Conservation (phyloP, 352 stramenopile genomes). For the Globisporangium camurandrum region DNA sequence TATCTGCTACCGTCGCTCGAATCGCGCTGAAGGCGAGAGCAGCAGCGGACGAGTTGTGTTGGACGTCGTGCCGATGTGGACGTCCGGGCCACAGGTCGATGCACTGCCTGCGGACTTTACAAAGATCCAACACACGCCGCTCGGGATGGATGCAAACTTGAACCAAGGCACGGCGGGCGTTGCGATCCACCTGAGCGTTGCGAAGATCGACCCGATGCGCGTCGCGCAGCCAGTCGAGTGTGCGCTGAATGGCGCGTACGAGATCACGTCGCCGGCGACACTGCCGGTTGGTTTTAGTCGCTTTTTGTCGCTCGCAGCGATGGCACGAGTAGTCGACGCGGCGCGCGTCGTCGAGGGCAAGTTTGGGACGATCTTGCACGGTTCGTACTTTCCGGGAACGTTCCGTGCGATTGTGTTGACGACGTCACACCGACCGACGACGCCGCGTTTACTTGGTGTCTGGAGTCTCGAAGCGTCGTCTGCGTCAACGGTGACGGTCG, state of each 20-base stretch:
- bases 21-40: slow-evolving; percentile 7
- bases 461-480: slow-evolving; percentile 49
- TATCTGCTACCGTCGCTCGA: slow-evolving; percentile 71
- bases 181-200: slow-evolving; percentile 67
- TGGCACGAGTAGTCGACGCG: slow-evolving; percentile 41
- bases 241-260: slow-evolving; percentile 71
- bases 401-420: slow-evolving; percentile 49
- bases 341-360: slow-evolving; percentile 51
- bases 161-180: slow-evolving; percentile 73
- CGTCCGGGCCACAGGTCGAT: slow-evolving; percentile 51
- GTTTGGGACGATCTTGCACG: slow-evolving; percentile 70
- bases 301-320: slow-evolving; percentile 55
- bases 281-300: slow-evolving; percentile 6
- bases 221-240: slow-evolving; percentile 57
- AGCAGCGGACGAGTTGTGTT: slow-evolving; percentile 49
- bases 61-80: slow-evolving; percentile 74
- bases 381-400: slow-evolving; percentile 42
- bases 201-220: slow-evolving; percentile 44
- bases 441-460: slow-evolving; percentile 40
- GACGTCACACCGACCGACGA: slow-evolving; percentile 19
- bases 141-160: slow-evolving; percentile 84
- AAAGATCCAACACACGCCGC: slow-evolving; percentile 80
- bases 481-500: slow-evolving; percentile 39
- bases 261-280: slow-evolving; percentile 44
- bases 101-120: slow-evolving; percentile 59